These are phyloP conservation scores for Cyclocybe cylindracea DNA, from an alignment of 768 basidiomycete genomes.

Conservation along the genomic window DNA sequence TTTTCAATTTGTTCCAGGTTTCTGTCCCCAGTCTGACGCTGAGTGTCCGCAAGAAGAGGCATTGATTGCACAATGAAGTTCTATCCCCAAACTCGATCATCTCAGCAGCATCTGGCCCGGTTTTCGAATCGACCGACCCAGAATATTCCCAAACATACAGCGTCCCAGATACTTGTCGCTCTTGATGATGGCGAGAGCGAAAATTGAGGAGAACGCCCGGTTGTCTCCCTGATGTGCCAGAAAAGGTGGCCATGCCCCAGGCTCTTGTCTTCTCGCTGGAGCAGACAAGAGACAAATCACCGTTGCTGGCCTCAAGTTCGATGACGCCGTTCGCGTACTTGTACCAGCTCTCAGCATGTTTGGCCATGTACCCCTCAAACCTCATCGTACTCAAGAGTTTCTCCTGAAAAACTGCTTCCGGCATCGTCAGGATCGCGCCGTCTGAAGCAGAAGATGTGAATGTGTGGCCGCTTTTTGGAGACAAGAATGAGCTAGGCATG, in stretches of 20 bases:
- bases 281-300: constrained; percentile 18
- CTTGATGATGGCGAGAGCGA: not conserved
- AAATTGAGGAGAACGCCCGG: not conserved
- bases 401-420: constrained; percentile 18
- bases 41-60: constrained; percentile 13
- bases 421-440: constrained; percentile 33
- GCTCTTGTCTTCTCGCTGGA: constrained; percentile 17
- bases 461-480: constrained; percentile 2
- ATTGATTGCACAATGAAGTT: constrained; percentile 10
- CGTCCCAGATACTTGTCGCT: not conserved
- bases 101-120: constrained; percentile 7
- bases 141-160: constrained; percentile 15
- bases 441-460: constrained; percentile 20
- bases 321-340: constrained; percentile 11
- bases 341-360: constrained; percentile 18
- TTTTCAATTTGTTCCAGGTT: constrained; percentile 4
- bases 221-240: not conserved
- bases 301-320: constrained; percentile 15
- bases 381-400: not conserved
- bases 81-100: not conserved
- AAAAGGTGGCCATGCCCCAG: constrained; percentile 22
- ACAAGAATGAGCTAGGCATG: not conserved
- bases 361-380: constrained; percentile 10
- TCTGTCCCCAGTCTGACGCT: constrained; percentile 5
- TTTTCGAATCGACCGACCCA: constrained; percentile 11